Evolutionary conservation across 768 basidiomycete species (phyloP), one percentile per base, ranked within the genome.

Genomic region (Pholiota conissans): DNA sequence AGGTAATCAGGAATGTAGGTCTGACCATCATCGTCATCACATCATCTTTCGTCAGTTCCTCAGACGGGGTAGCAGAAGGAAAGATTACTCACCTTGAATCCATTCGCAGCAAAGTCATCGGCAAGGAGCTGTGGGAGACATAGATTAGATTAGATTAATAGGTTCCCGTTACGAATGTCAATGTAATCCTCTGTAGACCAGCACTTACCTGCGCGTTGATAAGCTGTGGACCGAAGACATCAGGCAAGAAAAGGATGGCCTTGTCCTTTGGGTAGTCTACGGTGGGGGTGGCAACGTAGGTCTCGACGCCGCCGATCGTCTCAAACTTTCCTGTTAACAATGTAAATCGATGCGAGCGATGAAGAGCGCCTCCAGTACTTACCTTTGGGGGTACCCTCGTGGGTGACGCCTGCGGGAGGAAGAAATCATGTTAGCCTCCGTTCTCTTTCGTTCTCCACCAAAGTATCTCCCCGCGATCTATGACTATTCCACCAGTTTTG

Each of bases 261-360:
- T 85, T 86, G 61, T 80, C 75, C 69, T 83, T 81, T 52, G 78
- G 69, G 57, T 82, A 84, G 35, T 79, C 78, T 2, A 63, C 61
- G 0, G 74, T 67, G 11, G 86, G 86, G 0, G 79, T 83, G 1
- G 81, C 79, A 50, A 85, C 74, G 59, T 88, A 87, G 60, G 71
- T 74, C 7, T 71, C 65, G 46, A 85, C 74, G 2, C 82, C 84
- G 24, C 68, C 74, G 56, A 86, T 75, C 24, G 64, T 59, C 60
- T 82, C 77, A 63, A 73, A 68, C 64, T 75, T 76, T 24, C 85
- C 85, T 85, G 53, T 20, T 27, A 16, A 16, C 28, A 28, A 30
- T 4, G 20, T 24, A 8, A 24, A 10, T 20, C 20, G 11, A 20
- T 24, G 3, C 13, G 6, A 13, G 6, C 49, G 29, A 3, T 13